Evolutionary conservation across 768 basidiomycete species (phyloP).

Genomic region (Aureoboletus auriporus): DNA sequence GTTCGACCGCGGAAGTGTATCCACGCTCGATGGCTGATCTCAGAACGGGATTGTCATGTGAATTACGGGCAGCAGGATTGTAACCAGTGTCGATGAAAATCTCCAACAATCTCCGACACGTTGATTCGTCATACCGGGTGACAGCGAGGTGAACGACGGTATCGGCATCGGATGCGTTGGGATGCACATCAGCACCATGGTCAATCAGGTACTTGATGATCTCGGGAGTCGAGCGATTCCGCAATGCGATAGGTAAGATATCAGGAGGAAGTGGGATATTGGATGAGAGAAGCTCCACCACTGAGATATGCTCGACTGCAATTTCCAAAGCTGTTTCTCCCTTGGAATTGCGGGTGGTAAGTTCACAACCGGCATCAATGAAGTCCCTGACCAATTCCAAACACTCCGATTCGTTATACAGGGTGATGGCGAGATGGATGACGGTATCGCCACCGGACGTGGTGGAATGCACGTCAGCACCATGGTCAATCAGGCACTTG

Average conservation of each 20-base stretch:
- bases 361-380: neutral
- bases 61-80: too few species aligned
- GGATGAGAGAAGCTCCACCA: neutral
- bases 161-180: neutral
- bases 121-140: neutral
- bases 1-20: too few species aligned
- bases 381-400: neutral
- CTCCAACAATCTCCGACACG: too few species aligned
- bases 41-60: too few species aligned
- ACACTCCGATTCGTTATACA: neutral
- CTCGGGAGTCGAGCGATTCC: neutral
- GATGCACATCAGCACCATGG: neutral
- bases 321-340: neutral
- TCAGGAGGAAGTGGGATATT: neutral
- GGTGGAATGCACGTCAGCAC: slow-evolving; percentile 25
- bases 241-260: neutral
- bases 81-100: too few species aligned
- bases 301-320: neutral
- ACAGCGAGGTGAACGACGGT: neutral
- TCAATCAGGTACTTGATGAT: neutral
- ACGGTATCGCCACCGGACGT: neutral
- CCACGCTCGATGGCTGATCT: too few species aligned
- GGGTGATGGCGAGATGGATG: neutral
- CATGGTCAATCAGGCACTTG: neutral
- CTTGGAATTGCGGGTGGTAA: neutral